phyloP scores from a whole-genome alignment of 2,329 filamentous ascomycete genomes.

The Paraphaeosphaeria sporulosa region DNA sequence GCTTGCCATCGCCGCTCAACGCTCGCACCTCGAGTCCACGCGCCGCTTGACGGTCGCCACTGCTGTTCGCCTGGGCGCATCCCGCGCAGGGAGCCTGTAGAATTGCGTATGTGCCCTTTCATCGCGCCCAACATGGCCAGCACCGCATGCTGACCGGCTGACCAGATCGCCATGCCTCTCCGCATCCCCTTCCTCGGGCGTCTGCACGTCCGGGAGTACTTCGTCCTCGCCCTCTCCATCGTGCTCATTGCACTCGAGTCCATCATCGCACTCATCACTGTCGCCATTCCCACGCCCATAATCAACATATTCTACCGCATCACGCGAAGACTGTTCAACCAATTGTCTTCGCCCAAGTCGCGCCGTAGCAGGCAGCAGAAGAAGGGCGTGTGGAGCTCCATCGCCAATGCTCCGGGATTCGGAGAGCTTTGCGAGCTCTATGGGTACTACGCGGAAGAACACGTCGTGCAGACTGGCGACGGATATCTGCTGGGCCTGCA shows the following conservation, averaged over 20 bases:
- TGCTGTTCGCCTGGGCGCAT: not conserved
- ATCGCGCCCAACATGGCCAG: not conserved
- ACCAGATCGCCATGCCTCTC: conserved; percentile 48
- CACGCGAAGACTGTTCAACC: conserved; percentile 84
- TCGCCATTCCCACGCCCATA: conserved; percentile 83
- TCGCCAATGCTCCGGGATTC: conserved; percentile 90
- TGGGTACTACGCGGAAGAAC: conserved; percentile 94
- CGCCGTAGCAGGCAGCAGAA: conserved; percentile 73
- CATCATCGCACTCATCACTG: conserved; percentile 82
- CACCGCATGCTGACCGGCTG: not conserved
- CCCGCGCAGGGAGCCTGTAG: not conserved
- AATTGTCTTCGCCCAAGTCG: conserved; percentile 73
- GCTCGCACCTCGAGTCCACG: not conserved
- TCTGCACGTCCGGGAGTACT: conserved; percentile 75
- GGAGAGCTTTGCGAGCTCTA: conserved; percentile 90
- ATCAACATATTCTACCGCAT: conserved; percentile 83
- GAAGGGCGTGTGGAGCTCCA: conserved; percentile 76
- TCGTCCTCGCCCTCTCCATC: conserved; percentile 85
- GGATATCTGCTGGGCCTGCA: conserved; percentile 93
- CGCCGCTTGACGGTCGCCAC: not conserved
- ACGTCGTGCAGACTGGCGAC: conserved; percentile 92
- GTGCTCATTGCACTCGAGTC: conserved; percentile 82
- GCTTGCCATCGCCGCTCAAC: not conserved
- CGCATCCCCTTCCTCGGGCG: conserved; percentile 70
- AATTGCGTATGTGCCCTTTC: not conserved